Evolutionary conservation across 176 grass and related monocot genomes (phyloP), one percentile per base, ranked within the genome.

Genomic region (Hsuehochloa calcarea): DNA sequence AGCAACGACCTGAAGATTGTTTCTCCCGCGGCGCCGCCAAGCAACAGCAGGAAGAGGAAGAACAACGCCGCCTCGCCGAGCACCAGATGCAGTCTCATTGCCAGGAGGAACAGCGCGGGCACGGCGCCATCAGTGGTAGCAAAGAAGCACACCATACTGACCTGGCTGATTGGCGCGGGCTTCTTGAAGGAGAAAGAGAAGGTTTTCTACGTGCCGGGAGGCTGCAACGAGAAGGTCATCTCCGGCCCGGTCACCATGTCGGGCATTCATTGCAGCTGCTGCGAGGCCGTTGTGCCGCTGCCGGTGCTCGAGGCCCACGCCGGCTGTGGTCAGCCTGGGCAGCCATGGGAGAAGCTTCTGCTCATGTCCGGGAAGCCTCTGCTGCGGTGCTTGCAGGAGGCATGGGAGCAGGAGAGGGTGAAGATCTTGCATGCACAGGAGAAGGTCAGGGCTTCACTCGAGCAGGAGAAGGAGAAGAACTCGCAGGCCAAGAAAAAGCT

Each of bases 161-260:
- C 92, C 20, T 94, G 88, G 90, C 84, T 97, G 85, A 90, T 94
- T 68, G 88, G 94, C 70, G 35, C 80, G 43, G 88, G 88, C 65
- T 77, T 79, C 22, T 22, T 97, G 17, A 47, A 73, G 31, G 92
- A 94, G 49, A 80, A 43, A 17, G 79, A 90, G 23, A 89, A 88
- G 74, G 72, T 90, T 58, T 87, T 94, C 81, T 92, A 82, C 68
- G 88, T 94, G 1, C 85, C 91, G 6, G 67, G 38, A 3, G 73
- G 69, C 14, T 20, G 3, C 58, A 51, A 0, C 59, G 66, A 40
- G 51, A 90, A 86, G 72, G 80, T 97, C n/a, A 66, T 87, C 20
- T 82, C 85, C 41, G 94, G 89, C 34, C 16, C 52, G 59, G 88
- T 92, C 14, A 88, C 72, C 10, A 43, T 47, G 47, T 35, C 45